Evolutionary conservation across 1,284 basidiomycete genomes (phyloP), one percentile per base, ranked within the genome.

Genomic region (Xerocomus minutiporus): DNA sequence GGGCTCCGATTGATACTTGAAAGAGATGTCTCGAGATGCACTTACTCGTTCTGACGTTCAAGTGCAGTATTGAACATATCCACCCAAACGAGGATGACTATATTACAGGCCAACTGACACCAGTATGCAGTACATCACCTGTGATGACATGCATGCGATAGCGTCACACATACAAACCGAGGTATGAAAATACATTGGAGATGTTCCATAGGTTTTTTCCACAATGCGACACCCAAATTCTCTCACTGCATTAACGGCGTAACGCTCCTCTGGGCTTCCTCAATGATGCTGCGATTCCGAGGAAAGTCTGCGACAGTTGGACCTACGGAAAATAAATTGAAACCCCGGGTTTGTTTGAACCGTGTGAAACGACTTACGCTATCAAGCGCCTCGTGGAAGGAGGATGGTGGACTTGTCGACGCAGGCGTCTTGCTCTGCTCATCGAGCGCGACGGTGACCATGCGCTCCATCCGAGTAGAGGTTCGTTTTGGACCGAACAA

Each of bases 251-350:
- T 66, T 20, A 20, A 20, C n/a, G n/a, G n/a, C n/a, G n/a, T 20
- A 2, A 60, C 15, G 75, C 69, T 57, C 75, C 81, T 54, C 81
- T 68, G 20, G 1, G 20, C 57, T 78, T 82, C 59, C 72, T 73
- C 65, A 84, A 61, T 2, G 82, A 82, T 45, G 81, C 77, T 0
- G 82, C 82, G 32, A 83, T 76, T 11, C 76, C 75, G 34, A 82
- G 69, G 75, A 84, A 84, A 1, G 82, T 80, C 49, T 77, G 69
- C 0, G 81, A 76, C 1, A 84, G 73, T 55, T 74, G 72, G 38
- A 82, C 71, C 81, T 83, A 55, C 35, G 8, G 9, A 35, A 51
- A 35, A 51, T 25, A 34, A 35, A 36, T 57, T 41, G 12, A 35
- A 26, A 3, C 4, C 1, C 8, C 5, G 20, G 1, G 3, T 15